Evolutionary conservation across 2,329 filamentous ascomycete genomes (phyloP).

Genomic region (Tolypocladium nubicola): DNA sequence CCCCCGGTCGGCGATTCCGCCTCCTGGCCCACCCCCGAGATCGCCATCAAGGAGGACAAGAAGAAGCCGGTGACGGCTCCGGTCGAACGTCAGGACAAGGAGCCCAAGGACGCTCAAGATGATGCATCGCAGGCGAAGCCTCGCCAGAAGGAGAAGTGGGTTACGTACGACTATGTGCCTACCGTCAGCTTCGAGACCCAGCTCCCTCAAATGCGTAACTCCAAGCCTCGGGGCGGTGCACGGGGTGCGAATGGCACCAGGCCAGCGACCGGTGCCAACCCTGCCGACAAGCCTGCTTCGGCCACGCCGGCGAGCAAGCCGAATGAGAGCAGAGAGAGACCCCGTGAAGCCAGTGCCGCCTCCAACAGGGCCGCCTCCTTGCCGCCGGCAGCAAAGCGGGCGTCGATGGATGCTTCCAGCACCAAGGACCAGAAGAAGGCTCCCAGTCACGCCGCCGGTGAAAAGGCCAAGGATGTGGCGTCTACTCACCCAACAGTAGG

Average conservation of each 20-base stretch:
- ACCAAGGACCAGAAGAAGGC: constrained; percentile 37
- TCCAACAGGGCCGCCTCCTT: constrained; percentile 24
- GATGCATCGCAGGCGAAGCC: constrained; percentile 30
- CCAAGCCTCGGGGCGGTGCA: constrained; percentile 39
- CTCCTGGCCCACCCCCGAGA: constrained; percentile 86
- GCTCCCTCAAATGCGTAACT: constrained; percentile 43
- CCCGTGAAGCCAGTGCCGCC: constrained; percentile 24
- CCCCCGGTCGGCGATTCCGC: constrained; percentile 67
- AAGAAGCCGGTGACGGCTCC: constrained; percentile 47
- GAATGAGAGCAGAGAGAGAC: constrained; percentile 21
- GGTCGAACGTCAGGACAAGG: constrained; percentile 50
- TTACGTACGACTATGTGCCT: constrained; percentile 70
- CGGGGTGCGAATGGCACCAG: constrained; percentile 29
- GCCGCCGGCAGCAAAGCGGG: constrained; percentile 31
- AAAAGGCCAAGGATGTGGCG: constrained; percentile 30
- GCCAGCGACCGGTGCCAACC: constrained; percentile 21
- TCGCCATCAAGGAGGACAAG: constrained; percentile 59
- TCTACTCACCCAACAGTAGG: constrained; percentile 27
- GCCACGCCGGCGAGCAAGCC: constrained; percentile 18
- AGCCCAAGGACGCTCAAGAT: constrained; percentile 48
- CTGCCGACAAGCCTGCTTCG: constrained; percentile 25
- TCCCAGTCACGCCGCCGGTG: constrained; percentile 18
- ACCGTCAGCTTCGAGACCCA: constrained; percentile 81
- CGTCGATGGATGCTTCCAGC: constrained; percentile 27
- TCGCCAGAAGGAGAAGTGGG: constrained; percentile 75